These are phyloP conservation scores for Cymbopogon citratus DNA, from an alignment of 176 grass and related monocot species.

Conservation along the genomic window DNA sequence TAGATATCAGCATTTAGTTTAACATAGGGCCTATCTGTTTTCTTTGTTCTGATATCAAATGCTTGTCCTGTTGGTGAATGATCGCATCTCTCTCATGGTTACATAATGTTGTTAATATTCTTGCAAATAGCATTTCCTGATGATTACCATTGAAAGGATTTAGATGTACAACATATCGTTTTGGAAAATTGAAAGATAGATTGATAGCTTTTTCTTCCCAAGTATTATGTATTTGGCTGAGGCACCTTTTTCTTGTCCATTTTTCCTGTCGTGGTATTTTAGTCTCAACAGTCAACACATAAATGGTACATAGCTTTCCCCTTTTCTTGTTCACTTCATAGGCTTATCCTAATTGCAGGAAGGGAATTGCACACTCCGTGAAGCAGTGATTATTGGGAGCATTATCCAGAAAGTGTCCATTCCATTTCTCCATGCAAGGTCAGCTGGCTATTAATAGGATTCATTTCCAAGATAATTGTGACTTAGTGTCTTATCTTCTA, in stretches of 20 bases:
- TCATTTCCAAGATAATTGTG: not conserved
- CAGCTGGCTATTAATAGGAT: slow-evolving; percentile 11
- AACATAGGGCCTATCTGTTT: not conserved
- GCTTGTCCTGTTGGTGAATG: not conserved
- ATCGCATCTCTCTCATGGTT: not conserved
- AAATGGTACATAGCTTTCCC: not conserved
- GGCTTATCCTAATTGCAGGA: slow-evolving; percentile 38
- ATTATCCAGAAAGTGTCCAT: slow-evolving; percentile 87
- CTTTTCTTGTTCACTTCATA: not conserved
- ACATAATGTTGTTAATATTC: not conserved
- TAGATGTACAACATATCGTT: not conserved
- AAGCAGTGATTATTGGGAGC: slow-evolving; percentile 97
- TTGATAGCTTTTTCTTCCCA: not conserved
- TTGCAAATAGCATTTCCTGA: not conserved
- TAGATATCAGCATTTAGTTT: not conserved
- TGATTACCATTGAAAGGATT: not conserved
- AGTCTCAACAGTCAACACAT: not conserved
- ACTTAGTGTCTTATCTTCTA: slow-evolving; percentile 20
- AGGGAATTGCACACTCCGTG: slow-evolving; percentile 68
- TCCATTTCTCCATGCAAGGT: slow-evolving; percentile 87
- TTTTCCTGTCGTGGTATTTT: not conserved
- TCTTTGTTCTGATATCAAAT: not conserved
- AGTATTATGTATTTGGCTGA: not conserved
- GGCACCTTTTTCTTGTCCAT: not conserved
- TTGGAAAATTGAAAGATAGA: not conserved